phyloP scores from a whole-genome alignment of 1,139 yeast species.

The Kurtzmaniella quercitrusa region DNA sequence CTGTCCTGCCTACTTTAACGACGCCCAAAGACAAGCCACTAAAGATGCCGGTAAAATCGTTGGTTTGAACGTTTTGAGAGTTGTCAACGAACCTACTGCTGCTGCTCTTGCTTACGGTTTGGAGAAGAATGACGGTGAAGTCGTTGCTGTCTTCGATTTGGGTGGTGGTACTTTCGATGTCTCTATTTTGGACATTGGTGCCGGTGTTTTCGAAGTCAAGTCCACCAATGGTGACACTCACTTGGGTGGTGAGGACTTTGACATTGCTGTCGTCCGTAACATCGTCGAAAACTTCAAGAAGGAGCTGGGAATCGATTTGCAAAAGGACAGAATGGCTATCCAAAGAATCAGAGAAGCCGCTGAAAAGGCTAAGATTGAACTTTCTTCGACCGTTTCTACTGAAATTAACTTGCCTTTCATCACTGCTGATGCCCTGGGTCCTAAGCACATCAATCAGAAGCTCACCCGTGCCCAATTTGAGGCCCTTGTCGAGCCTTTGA shows the following conservation, averaged over 20 bases:
- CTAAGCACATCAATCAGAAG: constrained; percentile 96
- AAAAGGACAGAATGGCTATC: constrained; percentile 95
- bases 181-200: constrained; percentile 79
- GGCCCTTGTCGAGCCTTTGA: constrained; percentile 81
- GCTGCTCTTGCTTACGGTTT: constrained; percentile 98
- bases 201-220: constrained; percentile 85
- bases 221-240: constrained; percentile 90
- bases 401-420: constrained; percentile 97
- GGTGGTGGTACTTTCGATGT: constrained; percentile 92
- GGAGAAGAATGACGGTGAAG: constrained; percentile 73
- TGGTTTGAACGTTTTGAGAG: constrained; percentile 93
- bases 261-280: constrained; percentile 82
- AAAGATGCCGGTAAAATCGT: constrained; percentile 98
- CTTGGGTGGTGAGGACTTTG: constrained; percentile 90
- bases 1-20: constrained; percentile 97
- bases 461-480: constrained; percentile 92
- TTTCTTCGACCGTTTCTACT: constrained; percentile 89
- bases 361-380: constrained; percentile 98
- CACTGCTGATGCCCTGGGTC: constrained; percentile 94
- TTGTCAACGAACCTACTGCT: constrained; percentile 98
- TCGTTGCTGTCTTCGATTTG: constrained; percentile 80
- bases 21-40: constrained; percentile 98
- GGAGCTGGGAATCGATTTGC: constrained; percentile 85
- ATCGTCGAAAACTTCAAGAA: constrained; percentile 90
- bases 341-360: constrained; percentile 99